Evolutionary conservation across 495 filamentous ascomycete genomes (phyloP).

Genomic region (Tetracladium marchalianum): DNA sequence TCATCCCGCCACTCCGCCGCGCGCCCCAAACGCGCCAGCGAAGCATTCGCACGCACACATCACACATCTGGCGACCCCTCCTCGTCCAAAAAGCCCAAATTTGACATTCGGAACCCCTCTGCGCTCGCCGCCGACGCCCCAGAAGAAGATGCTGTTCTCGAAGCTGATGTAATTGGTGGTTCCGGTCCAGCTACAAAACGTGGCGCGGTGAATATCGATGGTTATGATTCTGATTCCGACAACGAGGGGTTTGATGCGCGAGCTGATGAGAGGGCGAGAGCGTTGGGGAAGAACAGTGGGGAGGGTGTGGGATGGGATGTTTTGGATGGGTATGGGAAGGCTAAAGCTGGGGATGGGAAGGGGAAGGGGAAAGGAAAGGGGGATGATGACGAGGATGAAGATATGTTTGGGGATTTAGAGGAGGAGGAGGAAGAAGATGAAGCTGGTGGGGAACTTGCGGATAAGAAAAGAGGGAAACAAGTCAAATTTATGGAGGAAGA

Average conservation of each 20-base stretch:
- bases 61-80: constrained; percentile 43
- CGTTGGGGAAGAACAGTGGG: constrained; percentile 27
- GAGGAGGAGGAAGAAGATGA: constrained; percentile 48
- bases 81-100: constrained; percentile 75
- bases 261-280: constrained; percentile 47
- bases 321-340: constrained; percentile 33
- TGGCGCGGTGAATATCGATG: constrained; percentile 88
- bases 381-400: constrained; percentile 55
- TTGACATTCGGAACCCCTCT: constrained; percentile 90
- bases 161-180: constrained; percentile 89
- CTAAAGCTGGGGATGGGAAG: constrained; percentile 16
- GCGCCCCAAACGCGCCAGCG: constrained; percentile 73
- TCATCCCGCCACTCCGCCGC: constrained; percentile 50
- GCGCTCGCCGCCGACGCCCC: constrained; percentile 66
- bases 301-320: constrained; percentile 33
- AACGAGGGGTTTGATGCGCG: constrained; percentile 78
- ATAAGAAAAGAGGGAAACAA: constrained; percentile 60
- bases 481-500: constrained; percentile 67
- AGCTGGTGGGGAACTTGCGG: constrained; percentile 31
- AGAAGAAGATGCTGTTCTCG: constrained; percentile 73
- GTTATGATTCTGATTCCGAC: constrained; percentile 91
- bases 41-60: constrained; percentile 66
- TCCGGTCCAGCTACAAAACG: constrained; percentile 69
- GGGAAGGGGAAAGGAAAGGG: constrained; percentile 28
- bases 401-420: constrained; percentile 83